phyloP scores from a whole-genome alignment of 345 rosid genomes.

The Theobroma cacao region DNA sequence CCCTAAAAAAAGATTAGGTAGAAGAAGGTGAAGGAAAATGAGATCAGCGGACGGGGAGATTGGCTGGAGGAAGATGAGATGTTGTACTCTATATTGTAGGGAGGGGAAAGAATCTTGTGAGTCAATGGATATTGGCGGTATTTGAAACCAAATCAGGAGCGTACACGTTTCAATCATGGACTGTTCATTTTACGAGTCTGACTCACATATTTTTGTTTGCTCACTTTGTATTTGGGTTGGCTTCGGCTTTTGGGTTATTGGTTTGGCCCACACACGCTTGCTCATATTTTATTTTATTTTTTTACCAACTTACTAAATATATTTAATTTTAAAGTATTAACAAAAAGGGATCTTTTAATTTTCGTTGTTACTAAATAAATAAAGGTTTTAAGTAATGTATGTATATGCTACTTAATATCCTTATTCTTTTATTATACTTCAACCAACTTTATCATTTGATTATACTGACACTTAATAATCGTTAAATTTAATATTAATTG shows the following conservation, averaged over 20 bases:
- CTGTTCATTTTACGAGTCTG: neutral
- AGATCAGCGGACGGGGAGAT: neutral
- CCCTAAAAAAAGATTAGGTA: neutral
- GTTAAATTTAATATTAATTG: no score
- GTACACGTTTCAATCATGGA: conserved; percentile 29
- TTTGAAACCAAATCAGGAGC: conserved; percentile 24
- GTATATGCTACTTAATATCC: no score
- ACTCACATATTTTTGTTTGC: conserved; percentile 16
- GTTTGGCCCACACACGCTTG: neutral
- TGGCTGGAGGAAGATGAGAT: neutral
- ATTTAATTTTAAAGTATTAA: no score
- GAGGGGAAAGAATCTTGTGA: neutral
- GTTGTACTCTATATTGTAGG: neutral
- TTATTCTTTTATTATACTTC: no score
- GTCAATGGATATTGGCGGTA: conserved; percentile 23
- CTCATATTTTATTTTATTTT: no score
- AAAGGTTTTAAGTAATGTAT: no score
- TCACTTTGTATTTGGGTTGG: neutral
- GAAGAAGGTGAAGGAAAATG: neutral
- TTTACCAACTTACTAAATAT: no score
- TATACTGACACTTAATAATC: no score
- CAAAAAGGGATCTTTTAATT: no score
- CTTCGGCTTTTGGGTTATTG: neutral
- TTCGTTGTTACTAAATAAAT: no score
- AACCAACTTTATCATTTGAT: no score